phyloP scores from a whole-genome alignment of 1,284 basidiomycete genomes.

The Ceratobasidium sp. region DNA sequence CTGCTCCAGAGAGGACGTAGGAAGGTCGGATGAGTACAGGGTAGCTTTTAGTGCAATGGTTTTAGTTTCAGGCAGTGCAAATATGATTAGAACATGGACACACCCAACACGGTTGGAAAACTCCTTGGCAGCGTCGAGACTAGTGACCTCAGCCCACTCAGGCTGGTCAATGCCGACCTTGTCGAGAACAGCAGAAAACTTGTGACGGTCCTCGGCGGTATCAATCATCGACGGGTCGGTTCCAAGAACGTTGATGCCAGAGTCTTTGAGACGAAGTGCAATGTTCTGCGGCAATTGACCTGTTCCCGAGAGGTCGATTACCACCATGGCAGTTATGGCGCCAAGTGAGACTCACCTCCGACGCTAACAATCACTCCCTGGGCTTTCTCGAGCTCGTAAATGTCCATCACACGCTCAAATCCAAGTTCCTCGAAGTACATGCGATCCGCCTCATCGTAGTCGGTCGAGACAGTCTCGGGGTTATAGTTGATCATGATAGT shows the following conservation, averaged over 20 bases:
- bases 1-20: conserved; percentile 98
- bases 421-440: conserved; percentile 99
- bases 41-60: conserved; percentile 68
- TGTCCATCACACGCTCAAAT: conserved; percentile 99
- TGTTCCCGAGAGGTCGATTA: conserved; percentile 54
- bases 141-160: conserved; percentile 94
- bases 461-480: conserved; percentile 99
- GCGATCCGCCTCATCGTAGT: conserved; percentile 98
- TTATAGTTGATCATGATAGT: conserved; percentile 99
- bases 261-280: conserved; percentile 92
- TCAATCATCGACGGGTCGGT: conserved; percentile 97
- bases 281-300: conserved; percentile 99
- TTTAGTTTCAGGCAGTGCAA: conserved; percentile 46
- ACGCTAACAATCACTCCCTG: conserved; percentile 96
- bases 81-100: conserved; percentile 50
- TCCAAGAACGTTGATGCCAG: conserved; percentile 92
- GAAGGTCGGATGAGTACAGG: conserved; percentile 97
- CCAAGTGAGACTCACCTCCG: conserved; percentile 75
- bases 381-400: conserved; percentile 96
- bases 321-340: background rate
- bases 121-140: conserved; percentile 89
- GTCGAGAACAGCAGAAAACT: conserved; percentile 97
- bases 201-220: conserved; percentile 98
- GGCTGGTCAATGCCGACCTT: conserved; percentile 97
- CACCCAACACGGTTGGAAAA: conserved; percentile 90